Evolutionary conservation across 345 rosid genomes (phyloP), one percentile per base, ranked within the genome.

Genomic region (Hypericum perforatum): DNA sequence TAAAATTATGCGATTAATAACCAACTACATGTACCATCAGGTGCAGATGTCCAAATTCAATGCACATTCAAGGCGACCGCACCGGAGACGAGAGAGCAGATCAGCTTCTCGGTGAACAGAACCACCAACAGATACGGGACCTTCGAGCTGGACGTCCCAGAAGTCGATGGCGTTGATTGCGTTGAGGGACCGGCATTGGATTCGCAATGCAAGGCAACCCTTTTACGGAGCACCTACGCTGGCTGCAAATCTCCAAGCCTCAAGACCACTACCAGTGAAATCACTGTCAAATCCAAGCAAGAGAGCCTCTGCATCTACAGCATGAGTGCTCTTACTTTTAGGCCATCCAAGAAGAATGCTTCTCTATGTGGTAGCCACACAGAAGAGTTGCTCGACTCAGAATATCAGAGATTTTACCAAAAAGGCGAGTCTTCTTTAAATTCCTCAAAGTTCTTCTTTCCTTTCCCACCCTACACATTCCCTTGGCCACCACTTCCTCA

Each of bases 221-320:
- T 92, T 15, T 62, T 87, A 11, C 56, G 64, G 29, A 72, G 80
- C 45, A 61, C 81, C n/a, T 36, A 60, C 44, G 44, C 63, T 47
- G 55, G 56, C 42, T 85, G 96, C 75, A 64, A 67, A 52, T 42
- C 74, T 63, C 90, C 90, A 0, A 83, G 72, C 47, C 41, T 77
- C 41, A 78, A 64, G 22, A 70, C 75, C 6, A 70, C 90, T 36
- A 56, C 85, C 11, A 74, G 77, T 56, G 82, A 85, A 74, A 72
- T 92, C 45, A 72, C 95, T 0, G 61, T 82, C 45, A 92, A 85
- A 45, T 85, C 94, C 1, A 92, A 77, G 53, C 85, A 81, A 45
- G 80, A 81, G 32, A 87, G 74, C n/a, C 70, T 81, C 54, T 92
- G 96, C 54, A 78, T 92, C 64, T 87, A 78, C 76, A 81, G 94